Evolutionary conservation across 106 monocot species (phyloP), one percentile per base, ranked within the genome.

Genomic region (Platanthera guangdongensis): DNA sequence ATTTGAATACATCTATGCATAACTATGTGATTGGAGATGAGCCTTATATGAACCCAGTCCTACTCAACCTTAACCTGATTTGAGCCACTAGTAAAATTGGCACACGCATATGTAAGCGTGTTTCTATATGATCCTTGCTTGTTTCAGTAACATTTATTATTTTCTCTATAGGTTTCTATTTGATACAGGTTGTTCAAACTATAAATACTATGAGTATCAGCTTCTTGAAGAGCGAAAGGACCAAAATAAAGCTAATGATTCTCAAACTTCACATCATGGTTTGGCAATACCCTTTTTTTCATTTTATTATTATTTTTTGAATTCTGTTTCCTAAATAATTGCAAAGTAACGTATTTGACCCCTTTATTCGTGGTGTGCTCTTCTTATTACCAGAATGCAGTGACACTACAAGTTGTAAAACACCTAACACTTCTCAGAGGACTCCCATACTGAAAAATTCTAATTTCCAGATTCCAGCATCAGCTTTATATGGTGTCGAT

Each of bases 391-490:
- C 75, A 81, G 80, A 15, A 73, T 30, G 32, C 65, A 16, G 25
- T 75, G 45, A 16, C 46, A 7, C 57, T 59, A 13, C 80, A 62
- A 52, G 79, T 74, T 63, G 71, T 47, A 83, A 60, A 47, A 39
- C 52, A 55, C 49, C 78, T 54, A 77, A 79, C 60, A 47, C 13
- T 48, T 77, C 90, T 67, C 78, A 77, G 32, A 81, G 73, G 71
- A 78, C 13, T 72, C 39, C 68, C 64, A 16, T 74, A 60, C 83
- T 82, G 79, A 83, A 87, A 63, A 78, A 83, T 48, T 87, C 88
- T 67, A 89, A 87, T 80, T 97, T 89, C 59, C 94, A 97, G 57
- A 94, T 88, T 19, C 96, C 96, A 57, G 91, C 94, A 51, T 90
- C 89, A n/a, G 93, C 96, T 76, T 87, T 94, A 67, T 86, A 97